Percentiles rank a stretch among this genome's conserved stretches.
phyloP scores from a whole-genome alignment of 345 rosid genomes.

The Hibiscus mutabilis region DNA sequence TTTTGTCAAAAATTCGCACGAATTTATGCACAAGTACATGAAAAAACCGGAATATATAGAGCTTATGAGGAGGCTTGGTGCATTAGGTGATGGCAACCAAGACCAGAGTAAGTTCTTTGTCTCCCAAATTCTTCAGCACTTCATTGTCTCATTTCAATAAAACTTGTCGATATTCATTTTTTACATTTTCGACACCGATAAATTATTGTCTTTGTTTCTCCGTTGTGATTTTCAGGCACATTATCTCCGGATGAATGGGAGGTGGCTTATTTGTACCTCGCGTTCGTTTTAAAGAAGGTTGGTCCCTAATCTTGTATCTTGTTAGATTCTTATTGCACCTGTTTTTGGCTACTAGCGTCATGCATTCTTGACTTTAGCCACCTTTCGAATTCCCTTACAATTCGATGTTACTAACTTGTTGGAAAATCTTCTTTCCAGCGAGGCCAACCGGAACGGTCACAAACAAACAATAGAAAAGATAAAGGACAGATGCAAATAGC shows the following conservation, averaged over 20 bases:
- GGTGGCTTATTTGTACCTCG: constrained; percentile 76
- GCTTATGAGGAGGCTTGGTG: constrained; percentile 89
- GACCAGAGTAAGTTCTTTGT: constrained; percentile 60
- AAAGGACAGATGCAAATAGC: constrained; percentile 76
- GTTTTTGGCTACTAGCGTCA: background rate
- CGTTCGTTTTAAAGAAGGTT: constrained; percentile 87
- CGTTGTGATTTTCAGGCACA: constrained; percentile 41
- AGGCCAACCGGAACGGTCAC: constrained; percentile 59
- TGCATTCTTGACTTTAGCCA: background rate
- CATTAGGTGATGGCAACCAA: constrained; percentile 89
- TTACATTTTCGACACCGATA: background rate
- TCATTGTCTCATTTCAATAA: background rate
- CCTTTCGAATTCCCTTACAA: background rate
- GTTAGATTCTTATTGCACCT: background rate
- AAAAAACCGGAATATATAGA: constrained; percentile 68
- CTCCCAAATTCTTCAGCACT: background rate
- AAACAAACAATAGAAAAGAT: constrained; percentile 38
- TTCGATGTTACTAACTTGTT: background rate
- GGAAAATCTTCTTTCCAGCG: constrained; percentile 35
- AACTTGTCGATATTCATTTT: too few species aligned
- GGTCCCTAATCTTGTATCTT: background rate
- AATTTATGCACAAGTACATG: constrained; percentile 80
- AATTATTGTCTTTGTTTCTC: background rate
- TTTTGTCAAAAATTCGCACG: constrained; percentile 88
- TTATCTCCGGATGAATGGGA: constrained; percentile 95